phyloP scores from a whole-genome alignment of 2,329 filamentous ascomycete genomes.

The Ophiosphaerella narmari region DNA sequence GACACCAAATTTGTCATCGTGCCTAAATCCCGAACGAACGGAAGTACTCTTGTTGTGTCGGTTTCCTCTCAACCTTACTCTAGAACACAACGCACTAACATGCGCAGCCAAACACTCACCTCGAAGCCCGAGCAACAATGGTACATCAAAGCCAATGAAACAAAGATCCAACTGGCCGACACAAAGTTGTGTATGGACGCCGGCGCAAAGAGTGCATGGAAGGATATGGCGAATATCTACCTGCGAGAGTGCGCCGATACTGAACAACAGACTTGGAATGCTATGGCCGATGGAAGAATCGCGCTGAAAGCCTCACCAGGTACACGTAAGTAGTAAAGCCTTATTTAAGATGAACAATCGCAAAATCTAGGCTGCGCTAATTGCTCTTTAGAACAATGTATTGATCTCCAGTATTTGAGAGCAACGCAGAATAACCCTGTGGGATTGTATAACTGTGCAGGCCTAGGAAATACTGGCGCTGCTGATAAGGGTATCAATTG shows the following conservation, averaged over 20 bases:
- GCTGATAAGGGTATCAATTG: conserved; percentile 43
- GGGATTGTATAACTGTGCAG: conserved; percentile 38
- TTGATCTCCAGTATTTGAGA: conserved; percentile 39
- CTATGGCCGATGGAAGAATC: conserved; percentile 37
- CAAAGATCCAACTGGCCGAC: conserved; percentile 33
- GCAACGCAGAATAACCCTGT: conserved; percentile 39
- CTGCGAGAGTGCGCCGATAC: conserved; percentile 29
- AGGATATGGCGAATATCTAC: conserved; percentile 37
- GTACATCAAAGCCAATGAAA: conserved; percentile 30
- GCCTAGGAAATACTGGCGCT: conserved; percentile 34
- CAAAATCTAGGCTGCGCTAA: neutral
- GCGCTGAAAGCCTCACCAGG: conserved; percentile 20
- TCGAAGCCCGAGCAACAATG: conserved; percentile 33
- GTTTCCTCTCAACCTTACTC: neutral
- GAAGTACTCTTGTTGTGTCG: conserved; percentile 33
- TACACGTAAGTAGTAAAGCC: conserved; percentile 17
- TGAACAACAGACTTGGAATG: conserved; percentile 32
- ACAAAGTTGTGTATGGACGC: conserved; percentile 37
- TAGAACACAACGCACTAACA: neutral
- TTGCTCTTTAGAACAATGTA: conserved; percentile 26
- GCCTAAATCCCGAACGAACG: conserved; percentile 25
- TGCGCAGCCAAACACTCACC: conserved; percentile 28
- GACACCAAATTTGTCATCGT: conserved; percentile 36
- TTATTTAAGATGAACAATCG: neutral
- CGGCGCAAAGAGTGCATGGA: conserved; percentile 36